Base-by-base conservation (phyloP, 345 rosid species). In the Nasturtium officinale region DNA sequence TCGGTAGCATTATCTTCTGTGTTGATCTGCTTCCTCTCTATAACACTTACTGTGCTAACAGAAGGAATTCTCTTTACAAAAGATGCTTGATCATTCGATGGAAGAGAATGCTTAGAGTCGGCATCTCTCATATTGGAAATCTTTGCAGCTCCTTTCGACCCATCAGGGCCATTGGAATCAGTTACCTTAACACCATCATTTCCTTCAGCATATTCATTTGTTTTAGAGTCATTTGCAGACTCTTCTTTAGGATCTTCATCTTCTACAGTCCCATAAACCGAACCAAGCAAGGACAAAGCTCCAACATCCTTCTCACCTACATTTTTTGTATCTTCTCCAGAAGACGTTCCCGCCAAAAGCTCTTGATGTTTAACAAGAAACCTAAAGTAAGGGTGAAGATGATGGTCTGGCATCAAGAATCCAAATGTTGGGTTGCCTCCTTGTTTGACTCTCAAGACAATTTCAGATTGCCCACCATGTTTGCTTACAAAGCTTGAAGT, bases 361-460 rank as follows among this genome's bases (percentile, higher is more conserved):
- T 91, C 96, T 72, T 84, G 88, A 83, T 89, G 86, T 72, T 91
- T 93, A 76, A 91, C 86, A 76, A 94, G 97, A 82, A 85, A 88
- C 81, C 87, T 88, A 66, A 83, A 91, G 77, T 94, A 91, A 18
- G 91, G 83, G 72, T 94, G 91, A 76, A 69, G 79, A 61, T 62
- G 75, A 77, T 94, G 95, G 79, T 88, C 91, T 18, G 97, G 97
- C 89, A 93, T 86, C 83, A 93, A 80, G 82, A 93, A 91, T 45
- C 98, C 96, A 85, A 94, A 94, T 7, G 95, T 81, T 50, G 96
- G 97, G 75, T 94, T 94, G 86, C 83, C 87, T 69, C 98, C 98
- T 57, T 91, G 98, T 82, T 89, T 94, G 79, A 94, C 98, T 83
- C 98, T 87, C 89, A 91, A 75, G 74, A 94, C 83, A 67, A 91